Evolutionary conservation across 768 basidiomycete genomes (phyloP).

Genomic region (Dentipellis sp.): DNA sequence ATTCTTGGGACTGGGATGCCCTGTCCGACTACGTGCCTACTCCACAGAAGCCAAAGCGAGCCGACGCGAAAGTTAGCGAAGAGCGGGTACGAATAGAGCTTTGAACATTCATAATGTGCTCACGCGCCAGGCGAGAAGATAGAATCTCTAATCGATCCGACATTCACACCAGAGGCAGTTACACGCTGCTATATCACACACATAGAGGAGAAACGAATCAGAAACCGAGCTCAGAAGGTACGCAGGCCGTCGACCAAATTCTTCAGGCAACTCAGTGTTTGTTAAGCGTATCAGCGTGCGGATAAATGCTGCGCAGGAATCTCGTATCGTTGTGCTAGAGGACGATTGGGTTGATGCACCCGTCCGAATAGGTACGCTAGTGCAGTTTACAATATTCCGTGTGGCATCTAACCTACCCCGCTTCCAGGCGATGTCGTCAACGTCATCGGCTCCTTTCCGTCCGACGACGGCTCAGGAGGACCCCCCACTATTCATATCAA

Average conservation of each 20-base stretch:
- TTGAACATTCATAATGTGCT: too few relatives aligned
- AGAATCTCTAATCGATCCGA: not conserved
- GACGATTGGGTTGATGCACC: slow-evolving; percentile 75
- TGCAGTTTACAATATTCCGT: not conserved
- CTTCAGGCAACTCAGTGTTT: too few relatives aligned
- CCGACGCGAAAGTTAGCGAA: too few relatives aligned
- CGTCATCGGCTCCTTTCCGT: slow-evolving; percentile 45
- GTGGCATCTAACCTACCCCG: not conserved
- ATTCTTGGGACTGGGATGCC: slow-evolving; percentile 14
- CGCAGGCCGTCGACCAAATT: not conserved
- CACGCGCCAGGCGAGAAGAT: too few relatives aligned
- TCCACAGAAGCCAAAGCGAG: slow-evolving; percentile 6
- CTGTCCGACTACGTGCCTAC: slow-evolving; percentile 15
- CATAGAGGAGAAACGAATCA: slow-evolving; percentile 2
- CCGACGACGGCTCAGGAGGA: slow-evolving; percentile 9
- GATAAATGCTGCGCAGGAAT: slow-evolving; percentile 25
- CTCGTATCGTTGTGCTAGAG: slow-evolving; percentile 45
- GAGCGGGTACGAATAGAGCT: too few relatives aligned
- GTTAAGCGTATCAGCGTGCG: too few relatives aligned
- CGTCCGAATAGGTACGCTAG: slow-evolving; percentile 43
- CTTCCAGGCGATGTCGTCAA: slow-evolving; percentile 71
- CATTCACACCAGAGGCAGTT: slow-evolving; percentile 8
- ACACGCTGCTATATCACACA: slow-evolving; percentile 4
- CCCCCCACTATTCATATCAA: slow-evolving; percentile 44
- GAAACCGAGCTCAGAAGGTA: slow-evolving; percentile 9